These are phyloP conservation scores for Erysimum cheiri DNA, from an alignment of 441 rosid genomes.

Conservation along the genomic window DNA sequence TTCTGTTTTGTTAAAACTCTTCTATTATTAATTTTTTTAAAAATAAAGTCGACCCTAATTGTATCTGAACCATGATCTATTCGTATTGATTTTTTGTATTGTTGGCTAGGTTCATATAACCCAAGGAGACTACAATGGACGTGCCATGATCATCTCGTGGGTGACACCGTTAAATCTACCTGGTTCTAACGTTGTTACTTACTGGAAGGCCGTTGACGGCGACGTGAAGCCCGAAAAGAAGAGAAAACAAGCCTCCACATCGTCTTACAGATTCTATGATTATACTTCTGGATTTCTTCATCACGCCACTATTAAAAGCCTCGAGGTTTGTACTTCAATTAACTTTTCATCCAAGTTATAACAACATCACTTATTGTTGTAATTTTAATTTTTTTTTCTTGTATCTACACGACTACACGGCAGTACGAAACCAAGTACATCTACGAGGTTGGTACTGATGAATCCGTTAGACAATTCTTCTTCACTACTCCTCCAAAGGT, in stretches of 20 bases:
- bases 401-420: neutral
- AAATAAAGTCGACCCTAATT: neutral
- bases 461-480: constrained; percentile 49
- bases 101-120: constrained; percentile 60
- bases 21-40: neutral
- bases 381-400: neutral
- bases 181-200: constrained; percentile 47
- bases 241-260: constrained; percentile 40
- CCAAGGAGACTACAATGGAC: constrained; percentile 63
- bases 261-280: constrained; percentile 51
- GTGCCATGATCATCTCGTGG: constrained; percentile 64
- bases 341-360: constrained; percentile 17
- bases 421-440: constrained; percentile 62
- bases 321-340: constrained; percentile 47
- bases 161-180: constrained; percentile 46
- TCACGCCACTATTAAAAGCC: constrained; percentile 51
- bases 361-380: neutral
- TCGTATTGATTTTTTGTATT: neutral
- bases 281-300: constrained; percentile 69
- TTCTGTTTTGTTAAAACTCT: neutral
- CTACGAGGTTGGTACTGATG: constrained; percentile 54
- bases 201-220: constrained; percentile 45
- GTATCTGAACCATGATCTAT: neutral
- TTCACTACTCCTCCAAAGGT: constrained; percentile 65
- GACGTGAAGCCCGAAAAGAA: constrained; percentile 18